Percentiles rank a stretch among this genome's conserved stretches.
phyloP scores from a whole-genome alignment of 176 grass and related monocot species.

The Ampelocalamus luodianensis region DNA sequence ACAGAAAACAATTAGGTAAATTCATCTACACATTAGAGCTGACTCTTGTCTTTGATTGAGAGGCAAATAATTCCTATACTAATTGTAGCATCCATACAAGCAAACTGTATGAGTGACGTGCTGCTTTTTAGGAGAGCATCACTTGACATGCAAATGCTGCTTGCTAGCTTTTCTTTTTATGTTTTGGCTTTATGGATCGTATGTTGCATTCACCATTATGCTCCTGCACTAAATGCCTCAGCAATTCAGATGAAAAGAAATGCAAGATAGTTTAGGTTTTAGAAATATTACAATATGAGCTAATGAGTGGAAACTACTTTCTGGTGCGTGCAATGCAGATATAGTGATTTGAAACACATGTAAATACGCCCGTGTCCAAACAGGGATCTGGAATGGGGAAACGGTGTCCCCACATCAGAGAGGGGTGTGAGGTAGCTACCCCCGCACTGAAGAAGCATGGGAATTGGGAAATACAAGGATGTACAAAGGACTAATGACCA shows the following conservation, averaged over 20 bases:
- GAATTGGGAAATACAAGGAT: neutral
- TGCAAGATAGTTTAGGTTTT: neutral
- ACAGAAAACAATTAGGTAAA: conserved; percentile 1
- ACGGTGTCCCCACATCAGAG: neutral
- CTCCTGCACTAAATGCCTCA: neutral
- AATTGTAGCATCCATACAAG: neutral
- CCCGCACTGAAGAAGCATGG: neutral
- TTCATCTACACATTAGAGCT: neutral
- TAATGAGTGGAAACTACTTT: no score
- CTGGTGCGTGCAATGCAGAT: neutral
- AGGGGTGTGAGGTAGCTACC: neutral
- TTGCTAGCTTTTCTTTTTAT: neutral
- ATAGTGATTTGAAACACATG: conserved; percentile 1
- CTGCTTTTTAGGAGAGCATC: neutral
- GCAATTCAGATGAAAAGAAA: conserved; percentile 24
- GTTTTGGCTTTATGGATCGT: conserved; percentile 16
- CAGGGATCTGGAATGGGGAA: neutral
- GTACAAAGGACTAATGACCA: neutral
- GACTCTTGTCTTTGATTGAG: neutral
- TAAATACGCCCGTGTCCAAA: neutral
- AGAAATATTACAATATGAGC: no score
- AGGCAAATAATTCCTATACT: neutral
- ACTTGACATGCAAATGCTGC: neutral
- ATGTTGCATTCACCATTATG: neutral
- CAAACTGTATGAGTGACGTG: neutral